Evolutionary conservation across 1,284 basidiomycete genomes (phyloP), one percentile per base, ranked within the genome.

Genomic region (Anthracocystis panici-leucophaei): DNA sequence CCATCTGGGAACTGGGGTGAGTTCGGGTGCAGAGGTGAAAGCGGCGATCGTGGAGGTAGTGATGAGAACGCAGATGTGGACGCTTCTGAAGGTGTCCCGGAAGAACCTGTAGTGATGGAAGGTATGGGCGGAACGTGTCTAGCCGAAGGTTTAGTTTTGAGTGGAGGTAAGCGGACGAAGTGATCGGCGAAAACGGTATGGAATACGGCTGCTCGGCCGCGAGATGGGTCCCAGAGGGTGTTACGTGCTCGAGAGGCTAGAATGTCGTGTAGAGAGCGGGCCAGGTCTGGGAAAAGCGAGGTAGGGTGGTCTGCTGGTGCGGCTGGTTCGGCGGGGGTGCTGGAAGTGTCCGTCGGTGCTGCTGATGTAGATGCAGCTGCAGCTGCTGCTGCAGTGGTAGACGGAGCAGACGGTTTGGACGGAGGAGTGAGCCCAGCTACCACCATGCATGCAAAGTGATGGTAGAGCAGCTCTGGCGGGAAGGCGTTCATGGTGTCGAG

Each of bases 1-100:
- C 96, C 96, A 84, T 99, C 96, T 0, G 96, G 96, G 84, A 93
- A 90, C 16, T 97, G 88, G 0, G 96, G 95, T 0, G 94, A 95
- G 1, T 91, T 89, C 0, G 92, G 91, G 0, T 93, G 93, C 27
- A 97, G 87, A 0, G 96, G 96, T 0, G 93, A 97, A 9, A 98
- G 88, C 0, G 94, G 94, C 0, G 95, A 97, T 85, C 94, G 93
- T 55, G 71, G 69, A 55, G 57, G 83, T 54, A 75, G 78, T 50
- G 53, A 59, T 23, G 60, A 76, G 58, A 68, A 76, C 14, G 53
- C 79, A 35, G 53, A 71, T 14, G 56, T 31, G 41, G 69, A 52
- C 5, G 52, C 25, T 40, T 66, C 70, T 2, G 57, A 57, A 2
- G 48, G 46, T 2, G 60, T 11, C 14, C 58, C 25, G 0, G 65